Evolutionary conservation across 169 alveolate species (phyloP).

Genomic region (Plasmodium berghei): DNA sequence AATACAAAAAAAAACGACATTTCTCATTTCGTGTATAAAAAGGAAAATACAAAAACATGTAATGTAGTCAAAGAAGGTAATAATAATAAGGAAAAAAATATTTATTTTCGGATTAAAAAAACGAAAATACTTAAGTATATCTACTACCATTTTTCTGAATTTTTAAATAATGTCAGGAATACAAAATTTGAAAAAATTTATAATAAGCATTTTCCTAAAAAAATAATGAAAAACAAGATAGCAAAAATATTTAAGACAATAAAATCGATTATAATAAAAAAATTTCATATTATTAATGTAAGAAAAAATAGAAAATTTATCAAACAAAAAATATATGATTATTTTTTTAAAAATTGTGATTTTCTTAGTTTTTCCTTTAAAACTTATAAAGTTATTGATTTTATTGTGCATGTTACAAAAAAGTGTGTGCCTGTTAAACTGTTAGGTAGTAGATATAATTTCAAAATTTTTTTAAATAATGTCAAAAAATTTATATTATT

Average conservation of each 20-base stretch:
- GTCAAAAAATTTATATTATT: constrained; percentile 62
- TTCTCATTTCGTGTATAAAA: constrained; percentile 15
- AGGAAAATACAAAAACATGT: constrained; percentile 3
- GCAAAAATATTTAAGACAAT: constrained; percentile 52
- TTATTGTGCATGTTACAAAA: constrained; percentile 48
- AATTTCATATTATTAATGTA: constrained; percentile 52
- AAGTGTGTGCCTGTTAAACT: constrained; percentile 73
- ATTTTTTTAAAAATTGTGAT: constrained; percentile 70
- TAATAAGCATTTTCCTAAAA: constrained; percentile 35
- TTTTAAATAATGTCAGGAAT: constrained; percentile 39
- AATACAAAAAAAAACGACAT: constrained; percentile 58
- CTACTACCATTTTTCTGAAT: constrained; percentile 38
- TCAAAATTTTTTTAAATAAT: constrained; percentile 69
- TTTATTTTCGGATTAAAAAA: constrained; percentile 32
- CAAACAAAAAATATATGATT: constrained; percentile 53
- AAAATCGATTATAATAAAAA: constrained; percentile 34
- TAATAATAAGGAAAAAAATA: constrained; percentile 18
- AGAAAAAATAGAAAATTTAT: constrained; percentile 63
- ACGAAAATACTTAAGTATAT: constrained; percentile 69
- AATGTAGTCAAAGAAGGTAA: neutral
- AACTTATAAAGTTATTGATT: constrained; percentile 41
- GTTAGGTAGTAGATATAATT: constrained; percentile 66
- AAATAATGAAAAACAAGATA: constrained; percentile 30
- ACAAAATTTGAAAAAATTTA: constrained; percentile 66
- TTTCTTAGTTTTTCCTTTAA: constrained; percentile 57